Evolutionary conservation across 805 yeast species (phyloP), one percentile per base, ranked within the genome.

Genomic region (Saccharomycopsis babjevae): DNA sequence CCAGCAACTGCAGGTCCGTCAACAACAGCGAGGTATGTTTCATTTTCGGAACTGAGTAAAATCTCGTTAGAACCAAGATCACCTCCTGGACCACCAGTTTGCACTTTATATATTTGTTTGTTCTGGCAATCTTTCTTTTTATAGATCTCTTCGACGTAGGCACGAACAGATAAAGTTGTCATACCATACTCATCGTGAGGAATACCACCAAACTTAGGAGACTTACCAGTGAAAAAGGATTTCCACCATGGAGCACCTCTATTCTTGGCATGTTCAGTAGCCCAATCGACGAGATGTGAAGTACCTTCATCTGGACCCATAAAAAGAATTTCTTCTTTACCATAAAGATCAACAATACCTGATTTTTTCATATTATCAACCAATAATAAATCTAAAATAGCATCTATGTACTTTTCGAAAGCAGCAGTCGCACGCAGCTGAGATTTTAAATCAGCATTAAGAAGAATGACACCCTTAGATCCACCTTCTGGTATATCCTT

Each of bases 291-390:
- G 69, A 88, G 86, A 28, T 86, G 87, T 22, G 99, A 98, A 59
- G 98, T 92, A 73, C 96, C 96, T 79, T 93, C 99, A 76, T 93
- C 99, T n/a, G 99, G 99, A 60, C 99, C 99, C 85, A 93, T 87
- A 74, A 89, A 93, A 67, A 94, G 77, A 68, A 94, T 93, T 78
- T 93, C 99, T 57, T 88, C 89, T 69, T 87, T 81, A 61, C 83
- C 83, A 72, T 89, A 86, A 61, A 89, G 77, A 72, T 93, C 98
- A 58, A 93, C 92, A 71, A 91, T 86, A 61, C 83, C 77, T 68
- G 88, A 96, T 76, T 89, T 85, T 58, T 91, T 91, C 62, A 84
- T 77, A 69, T 76, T 70, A 59, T 85, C 86, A 63, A 83, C 83
- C 68, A 92, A 82, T 68, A 92, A 78, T 66, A 93, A 79, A 73